A percentile compares a stretch with the other conserved stretches of the same genome.
Evolutionary conservation across 1,284 basidiomycete genomes (phyloP).

Genomic region (Cryptococcus sp.): DNA sequence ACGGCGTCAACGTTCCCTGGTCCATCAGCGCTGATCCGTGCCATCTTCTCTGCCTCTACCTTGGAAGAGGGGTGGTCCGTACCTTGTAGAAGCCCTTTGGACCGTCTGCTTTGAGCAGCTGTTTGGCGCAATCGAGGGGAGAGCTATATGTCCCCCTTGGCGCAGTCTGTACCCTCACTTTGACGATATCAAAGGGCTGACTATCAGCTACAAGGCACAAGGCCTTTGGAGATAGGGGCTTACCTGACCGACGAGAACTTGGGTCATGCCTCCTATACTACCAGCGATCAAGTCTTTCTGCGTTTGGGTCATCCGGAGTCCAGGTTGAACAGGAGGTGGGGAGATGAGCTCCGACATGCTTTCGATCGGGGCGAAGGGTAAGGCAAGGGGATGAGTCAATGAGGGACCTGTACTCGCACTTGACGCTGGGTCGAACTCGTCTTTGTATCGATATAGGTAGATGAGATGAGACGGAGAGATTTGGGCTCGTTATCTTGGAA

Average conservation of each 20-base stretch:
- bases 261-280: constrained; percentile 79
- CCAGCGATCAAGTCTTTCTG: constrained; percentile 77
- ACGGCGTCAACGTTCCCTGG: constrained; percentile 85
- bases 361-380: too few relatives aligned
- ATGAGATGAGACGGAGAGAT: too few relatives aligned
- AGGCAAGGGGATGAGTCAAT: too few relatives aligned
- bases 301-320: constrained; percentile 37
- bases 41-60: neutral
- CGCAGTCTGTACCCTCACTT: constrained; percentile 93
- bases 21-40: neutral
- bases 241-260: constrained; percentile 82
- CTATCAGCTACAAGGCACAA: neutral
- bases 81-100: constrained; percentile 96
- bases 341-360: constrained; percentile 40
- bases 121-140: constrained; percentile 81
- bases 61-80: constrained; percentile 10
- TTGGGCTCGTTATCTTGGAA: too few relatives aligned
- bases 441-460: too few relatives aligned
- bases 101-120: constrained; percentile 85
- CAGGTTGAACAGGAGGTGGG: constrained; percentile 21
- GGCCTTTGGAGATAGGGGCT: constrained; percentile 3
- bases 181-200: constrained; percentile 90
- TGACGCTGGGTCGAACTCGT: too few relatives aligned
- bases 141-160: constrained; percentile 80
- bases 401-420: too few relatives aligned